Percentiles rank a stretch among this genome's conserved stretches.
Evolutionary conservation across 2,329 filamentous ascomycete species (phyloP).

Genomic region (Botrytis sinoallii): DNA sequence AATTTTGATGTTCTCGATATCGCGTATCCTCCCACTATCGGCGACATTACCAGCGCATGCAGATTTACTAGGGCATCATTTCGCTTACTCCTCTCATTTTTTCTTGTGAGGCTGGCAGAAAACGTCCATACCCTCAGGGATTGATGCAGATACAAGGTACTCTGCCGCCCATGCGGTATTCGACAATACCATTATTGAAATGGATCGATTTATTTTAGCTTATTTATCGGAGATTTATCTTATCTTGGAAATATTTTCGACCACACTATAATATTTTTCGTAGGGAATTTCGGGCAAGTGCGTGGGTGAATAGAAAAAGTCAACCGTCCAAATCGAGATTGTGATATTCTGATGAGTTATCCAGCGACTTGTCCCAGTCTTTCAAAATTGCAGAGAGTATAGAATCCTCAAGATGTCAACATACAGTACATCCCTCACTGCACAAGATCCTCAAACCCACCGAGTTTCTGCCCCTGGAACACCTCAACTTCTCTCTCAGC

Average conservation of each 20-base stretch:
- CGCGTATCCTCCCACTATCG: background rate
- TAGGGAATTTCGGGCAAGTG: background rate
- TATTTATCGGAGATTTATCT: background rate
- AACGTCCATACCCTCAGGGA: background rate
- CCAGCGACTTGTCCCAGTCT: background rate
- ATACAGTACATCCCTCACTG: conserved; percentile 5
- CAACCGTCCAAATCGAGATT: background rate
- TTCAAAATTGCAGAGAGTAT: background rate
- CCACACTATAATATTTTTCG: background rate
- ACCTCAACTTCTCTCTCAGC: conserved; percentile 9
- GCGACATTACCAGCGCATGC: background rate
- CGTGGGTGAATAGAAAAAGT: background rate
- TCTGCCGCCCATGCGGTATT: conserved; percentile 5
- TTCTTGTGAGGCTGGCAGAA: background rate
- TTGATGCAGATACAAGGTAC: conserved; percentile 6
- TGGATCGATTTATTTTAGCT: background rate
- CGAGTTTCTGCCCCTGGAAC: background rate
- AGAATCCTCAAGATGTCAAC: conserved; percentile 5
- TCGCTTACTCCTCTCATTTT: background rate
- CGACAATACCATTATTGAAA: background rate
- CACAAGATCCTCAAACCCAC: conserved; percentile 8
- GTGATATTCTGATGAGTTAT: background rate
- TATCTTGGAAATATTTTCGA: conserved; percentile 11
- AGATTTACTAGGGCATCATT: conserved; percentile 2
- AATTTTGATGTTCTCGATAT: conserved; percentile 6